Percentiles rank a stretch among this genome's conserved stretches.
Conservation (phyloP, 2,329 filamentous ascomycete genomes). For the Sclerotiophoma versabilis region DNA sequence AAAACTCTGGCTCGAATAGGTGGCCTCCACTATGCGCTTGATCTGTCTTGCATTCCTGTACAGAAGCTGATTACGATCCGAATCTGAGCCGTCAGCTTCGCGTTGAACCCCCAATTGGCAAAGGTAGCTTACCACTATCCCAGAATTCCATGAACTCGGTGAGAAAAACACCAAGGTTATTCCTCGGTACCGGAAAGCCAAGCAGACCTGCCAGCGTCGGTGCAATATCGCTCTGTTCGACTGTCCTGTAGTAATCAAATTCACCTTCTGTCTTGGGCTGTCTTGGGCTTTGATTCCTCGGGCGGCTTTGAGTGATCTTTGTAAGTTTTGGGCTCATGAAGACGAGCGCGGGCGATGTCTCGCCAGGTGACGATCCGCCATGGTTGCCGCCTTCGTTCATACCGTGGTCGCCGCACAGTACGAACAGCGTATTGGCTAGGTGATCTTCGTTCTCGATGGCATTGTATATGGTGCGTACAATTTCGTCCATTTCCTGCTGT, state of each 20-base stretch:
- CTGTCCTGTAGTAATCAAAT: constrained; percentile 81
- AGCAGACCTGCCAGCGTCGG: constrained; percentile 87
- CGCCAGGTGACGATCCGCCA: constrained; percentile 89
- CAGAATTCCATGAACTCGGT: constrained; percentile 80
- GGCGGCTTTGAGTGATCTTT: constrained; percentile 54
- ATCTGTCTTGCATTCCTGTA: constrained; percentile 83
- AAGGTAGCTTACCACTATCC: constrained; percentile 66
- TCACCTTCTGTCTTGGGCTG: constrained; percentile 62
- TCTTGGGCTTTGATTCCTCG: constrained; percentile 59
- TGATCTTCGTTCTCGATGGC: constrained; percentile 75
- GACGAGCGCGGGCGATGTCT: constrained; percentile 90
- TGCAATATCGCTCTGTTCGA: constrained; percentile 95
- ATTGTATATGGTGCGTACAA: constrained; percentile 77
- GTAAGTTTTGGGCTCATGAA: constrained; percentile 88
- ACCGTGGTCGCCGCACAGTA: constrained; percentile 94
- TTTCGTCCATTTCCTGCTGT: constrained; percentile 89
- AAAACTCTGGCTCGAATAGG: constrained; percentile 67
- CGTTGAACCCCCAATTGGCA: constrained; percentile 15
- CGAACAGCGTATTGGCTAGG: constrained; percentile 78
- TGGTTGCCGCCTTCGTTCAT: constrained; percentile 99
- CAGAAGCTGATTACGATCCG: constrained; percentile 71
- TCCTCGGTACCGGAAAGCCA: constrained; percentile 85
- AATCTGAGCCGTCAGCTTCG: constrained; percentile 37
- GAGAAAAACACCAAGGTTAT: constrained; percentile 89
- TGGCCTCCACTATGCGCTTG: constrained; percentile 75